These are phyloP conservation scores for Epichloe baconii DNA, from an alignment of 2,329 filamentous ascomycete genomes.

Conservation along the genomic window DNA sequence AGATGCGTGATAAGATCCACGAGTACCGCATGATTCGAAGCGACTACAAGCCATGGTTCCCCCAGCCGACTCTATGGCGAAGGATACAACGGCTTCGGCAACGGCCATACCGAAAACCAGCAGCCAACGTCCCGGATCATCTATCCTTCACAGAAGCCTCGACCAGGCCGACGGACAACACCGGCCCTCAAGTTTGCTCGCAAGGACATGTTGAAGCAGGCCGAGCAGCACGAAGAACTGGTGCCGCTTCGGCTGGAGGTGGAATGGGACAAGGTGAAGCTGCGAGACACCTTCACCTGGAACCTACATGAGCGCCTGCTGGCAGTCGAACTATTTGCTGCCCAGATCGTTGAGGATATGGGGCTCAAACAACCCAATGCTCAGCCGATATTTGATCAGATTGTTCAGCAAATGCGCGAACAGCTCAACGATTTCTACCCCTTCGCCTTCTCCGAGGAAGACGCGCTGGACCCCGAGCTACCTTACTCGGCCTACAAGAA, in stretches of 20 bases:
- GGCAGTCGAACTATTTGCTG: slow-evolving; percentile 67
- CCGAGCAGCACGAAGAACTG: slow-evolving; percentile 81
- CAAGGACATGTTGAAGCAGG: slow-evolving; percentile 73
- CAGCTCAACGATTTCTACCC: slow-evolving; percentile 91
- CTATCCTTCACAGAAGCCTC: slow-evolving; percentile 66
- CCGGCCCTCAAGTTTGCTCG: slow-evolving; percentile 59
- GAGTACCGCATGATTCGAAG: slow-evolving; percentile 52
- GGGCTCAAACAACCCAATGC: slow-evolving; percentile 60
- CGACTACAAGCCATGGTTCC: slow-evolving; percentile 42
- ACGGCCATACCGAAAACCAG: slow-evolving; percentile 64
- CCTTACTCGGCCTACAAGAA: slow-evolving; percentile 95
- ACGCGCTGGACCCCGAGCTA: slow-evolving; percentile 75
- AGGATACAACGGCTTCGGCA: slow-evolving; percentile 83
- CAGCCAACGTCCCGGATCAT: slow-evolving; percentile 52
- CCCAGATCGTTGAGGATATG: slow-evolving; percentile 84
- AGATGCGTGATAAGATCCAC: slow-evolving; percentile 53
- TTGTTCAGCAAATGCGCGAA: slow-evolving; percentile 62
- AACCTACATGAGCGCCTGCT: slow-evolving; percentile 87
- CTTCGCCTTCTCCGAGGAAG: slow-evolving; percentile 78
- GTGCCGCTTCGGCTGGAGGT: slow-evolving; percentile 87
- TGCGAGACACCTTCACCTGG: slow-evolving; percentile 97
- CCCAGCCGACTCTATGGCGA: slow-evolving; percentile 48
- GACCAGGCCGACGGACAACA: slow-evolving; percentile 64
- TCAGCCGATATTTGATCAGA: slow-evolving; percentile 48
- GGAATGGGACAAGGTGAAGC: slow-evolving; percentile 87